These are phyloP conservation scores for Sarocladium kiliense DNA, from an alignment of 2,329 filamentous ascomycete species.

Conservation along the genomic window DNA sequence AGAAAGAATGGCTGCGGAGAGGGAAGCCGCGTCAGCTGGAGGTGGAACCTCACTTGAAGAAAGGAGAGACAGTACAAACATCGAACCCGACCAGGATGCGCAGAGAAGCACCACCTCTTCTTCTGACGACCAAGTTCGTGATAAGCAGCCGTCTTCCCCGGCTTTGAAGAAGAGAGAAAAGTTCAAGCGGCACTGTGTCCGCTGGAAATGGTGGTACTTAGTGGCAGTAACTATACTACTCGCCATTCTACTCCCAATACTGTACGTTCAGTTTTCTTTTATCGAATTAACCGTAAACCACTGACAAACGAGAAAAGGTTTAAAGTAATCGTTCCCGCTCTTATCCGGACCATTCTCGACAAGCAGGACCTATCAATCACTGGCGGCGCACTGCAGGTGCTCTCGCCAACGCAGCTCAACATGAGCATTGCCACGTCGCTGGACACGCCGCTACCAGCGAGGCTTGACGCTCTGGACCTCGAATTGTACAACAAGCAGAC, in stretches of 20 bases:
- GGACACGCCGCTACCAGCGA: slow-evolving; percentile 30
- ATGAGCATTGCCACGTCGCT: slow-evolving; percentile 32
- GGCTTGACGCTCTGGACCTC: slow-evolving; percentile 31
- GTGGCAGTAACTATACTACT: slow-evolving; percentile 34
- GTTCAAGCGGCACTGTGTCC: slow-evolving; percentile 31
- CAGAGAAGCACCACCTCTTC: neutral
- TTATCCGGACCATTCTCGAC: slow-evolving; percentile 39
- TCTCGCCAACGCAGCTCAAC: slow-evolving; percentile 26
- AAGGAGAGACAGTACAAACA: neutral
- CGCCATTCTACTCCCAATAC: slow-evolving; percentile 37
- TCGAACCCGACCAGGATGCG: neutral
- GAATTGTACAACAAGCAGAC: slow-evolving; percentile 34
- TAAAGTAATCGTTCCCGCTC: slow-evolving; percentile 38
- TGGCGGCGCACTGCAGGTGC: slow-evolving; percentile 26
- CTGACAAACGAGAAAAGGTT: slow-evolving; percentile 27
- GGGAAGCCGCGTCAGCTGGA: neutral
- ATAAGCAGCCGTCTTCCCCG: neutral
- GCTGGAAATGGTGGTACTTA: slow-evolving; percentile 39
- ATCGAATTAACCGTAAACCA: neutral
- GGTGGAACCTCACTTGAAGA: neutral
- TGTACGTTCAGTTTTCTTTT: slow-evolving; percentile 29
- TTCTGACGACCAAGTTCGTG: neutral
- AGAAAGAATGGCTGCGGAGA: neutral
- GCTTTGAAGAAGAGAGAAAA: slow-evolving; percentile 26
- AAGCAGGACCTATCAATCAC: slow-evolving; percentile 33